Evolutionary conservation across 768 basidiomycete genomes (phyloP).

Genomic region (Tulasnella sp.): DNA sequence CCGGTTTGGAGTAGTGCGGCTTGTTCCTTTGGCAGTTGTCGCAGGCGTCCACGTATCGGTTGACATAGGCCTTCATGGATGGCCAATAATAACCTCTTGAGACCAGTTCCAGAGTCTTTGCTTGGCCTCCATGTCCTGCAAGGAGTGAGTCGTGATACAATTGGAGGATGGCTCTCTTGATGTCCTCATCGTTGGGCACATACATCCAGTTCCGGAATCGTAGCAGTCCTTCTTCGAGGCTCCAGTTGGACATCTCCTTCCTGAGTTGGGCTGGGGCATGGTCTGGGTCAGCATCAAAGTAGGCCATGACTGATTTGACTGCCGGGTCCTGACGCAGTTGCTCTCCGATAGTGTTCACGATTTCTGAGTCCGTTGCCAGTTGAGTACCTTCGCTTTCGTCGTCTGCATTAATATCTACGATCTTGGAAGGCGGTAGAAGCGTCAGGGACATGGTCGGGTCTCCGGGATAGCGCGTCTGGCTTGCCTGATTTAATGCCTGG

Average conservation of each 20-base stretch:
- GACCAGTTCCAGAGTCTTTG: constrained; percentile 32
- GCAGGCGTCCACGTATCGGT: constrained; percentile 35
- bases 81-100: constrained; percentile 34
- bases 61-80: constrained; percentile 30
- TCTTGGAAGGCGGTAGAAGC: not conserved
- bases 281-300: not conserved
- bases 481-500: constrained; percentile 20
- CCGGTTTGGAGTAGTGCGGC: constrained; percentile 8
- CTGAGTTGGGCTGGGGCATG: not conserved
- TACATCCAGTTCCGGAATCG: not conserved
- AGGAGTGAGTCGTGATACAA: not conserved
- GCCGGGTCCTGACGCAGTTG: too few relatives aligned
- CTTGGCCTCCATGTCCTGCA: constrained; percentile 28
- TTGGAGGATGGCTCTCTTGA: not conserved
- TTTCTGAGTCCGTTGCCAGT: not conserved
- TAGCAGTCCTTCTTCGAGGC: not conserved
- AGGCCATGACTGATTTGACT: too few relatives aligned
- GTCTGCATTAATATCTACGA: not conserved
- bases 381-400: not conserved
- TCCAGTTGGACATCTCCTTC: not conserved
- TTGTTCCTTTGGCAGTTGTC: constrained; percentile 34
- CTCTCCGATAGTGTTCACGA: not conserved
- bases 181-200: constrained; percentile 9
- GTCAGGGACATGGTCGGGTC: not conserved
- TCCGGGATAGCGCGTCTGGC: constrained; percentile 16